These are phyloP conservation scores for Limnanthes douglasii DNA, from an alignment of 345 rosid species.

Conservation along the genomic window DNA sequence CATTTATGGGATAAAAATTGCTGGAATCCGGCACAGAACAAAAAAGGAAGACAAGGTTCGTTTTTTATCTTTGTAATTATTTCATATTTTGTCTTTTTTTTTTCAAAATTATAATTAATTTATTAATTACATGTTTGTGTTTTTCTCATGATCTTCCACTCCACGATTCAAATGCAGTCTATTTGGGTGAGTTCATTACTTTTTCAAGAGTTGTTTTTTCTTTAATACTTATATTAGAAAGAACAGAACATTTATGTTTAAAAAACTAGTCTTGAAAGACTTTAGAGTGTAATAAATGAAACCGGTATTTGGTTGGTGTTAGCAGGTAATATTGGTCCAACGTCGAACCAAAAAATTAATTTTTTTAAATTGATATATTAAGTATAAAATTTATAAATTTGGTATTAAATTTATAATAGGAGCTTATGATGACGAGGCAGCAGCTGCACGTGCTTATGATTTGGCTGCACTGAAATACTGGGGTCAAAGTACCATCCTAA, in stretches of 20 bases:
- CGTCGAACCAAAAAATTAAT: no score
- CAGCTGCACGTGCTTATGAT: constrained; percentile 94
- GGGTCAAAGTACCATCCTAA: constrained; percentile 79
- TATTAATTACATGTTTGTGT: constrained; percentile 6
- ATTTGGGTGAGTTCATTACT: constrained; percentile 16
- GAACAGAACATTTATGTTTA: no score
- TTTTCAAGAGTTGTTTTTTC: constrained; percentile 2
- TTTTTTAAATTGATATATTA: no score
- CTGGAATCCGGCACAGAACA: constrained; percentile 74
- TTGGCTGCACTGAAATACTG: constrained; percentile 93
- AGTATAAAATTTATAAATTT: no score
- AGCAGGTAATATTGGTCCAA: no score
- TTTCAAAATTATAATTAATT: constrained; percentile 1
- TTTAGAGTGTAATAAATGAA: no score
- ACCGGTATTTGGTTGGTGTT: no score
- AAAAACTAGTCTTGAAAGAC: no score
- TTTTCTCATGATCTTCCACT: constrained; percentile 7
- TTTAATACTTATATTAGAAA: no score
- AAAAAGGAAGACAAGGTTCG: constrained; percentile 79
- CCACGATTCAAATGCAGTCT: constrained; percentile 23
- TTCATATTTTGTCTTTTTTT: constrained; percentile 1
- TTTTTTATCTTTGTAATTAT: constrained; percentile 5
- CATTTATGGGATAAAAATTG: constrained; percentile 81
- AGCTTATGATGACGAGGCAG: constrained; percentile 81
- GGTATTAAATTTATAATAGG: no score